Conservation (phyloP, 2,329 filamentous ascomycete genomes). For the Thermomyces lanuginosus region DNA sequence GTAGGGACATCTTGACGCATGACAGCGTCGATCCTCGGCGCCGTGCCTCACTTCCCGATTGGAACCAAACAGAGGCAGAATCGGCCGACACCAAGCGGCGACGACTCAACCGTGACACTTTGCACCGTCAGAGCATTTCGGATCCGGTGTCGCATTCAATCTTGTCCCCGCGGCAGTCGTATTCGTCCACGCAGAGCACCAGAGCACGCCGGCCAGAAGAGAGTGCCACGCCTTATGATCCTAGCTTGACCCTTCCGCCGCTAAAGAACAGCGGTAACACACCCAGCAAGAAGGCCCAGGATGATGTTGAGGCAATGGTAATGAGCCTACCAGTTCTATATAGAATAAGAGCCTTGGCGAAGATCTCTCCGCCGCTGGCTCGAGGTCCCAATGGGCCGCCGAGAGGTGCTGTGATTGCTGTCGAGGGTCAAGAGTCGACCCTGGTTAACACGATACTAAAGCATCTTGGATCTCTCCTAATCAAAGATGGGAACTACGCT, state of each 20-base stretch:
- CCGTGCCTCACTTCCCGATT: slow-evolving; percentile 12
- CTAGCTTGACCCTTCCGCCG: slow-evolving; percentile 38
- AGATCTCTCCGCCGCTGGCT: slow-evolving; percentile 54
- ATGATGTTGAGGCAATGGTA: slow-evolving; percentile 49
- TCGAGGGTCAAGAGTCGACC: slow-evolving; percentile 56
- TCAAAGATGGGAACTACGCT: slow-evolving; percentile 35
- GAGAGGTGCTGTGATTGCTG: slow-evolving; percentile 64
- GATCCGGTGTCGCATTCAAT: slow-evolving; percentile 25
- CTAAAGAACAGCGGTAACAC: slow-evolving; percentile 28
- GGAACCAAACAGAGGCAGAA: slow-evolving; percentile 23
- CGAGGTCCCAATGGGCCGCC: slow-evolving; percentile 19
- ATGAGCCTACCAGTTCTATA: slow-evolving; percentile 58
- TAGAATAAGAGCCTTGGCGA: slow-evolving; percentile 61
- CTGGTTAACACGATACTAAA: slow-evolving; percentile 50
- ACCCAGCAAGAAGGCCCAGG: too few relatives aligned
- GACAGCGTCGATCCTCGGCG: slow-evolving; percentile 11
- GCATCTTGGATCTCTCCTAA: slow-evolving; percentile 42
- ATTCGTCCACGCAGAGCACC: too few relatives aligned
- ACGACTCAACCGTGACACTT: slow-evolving; percentile 36
- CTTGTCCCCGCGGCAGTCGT: too few relatives aligned
- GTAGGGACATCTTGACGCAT: too few relatives aligned
- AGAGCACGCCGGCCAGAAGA: slow-evolving; percentile 17
- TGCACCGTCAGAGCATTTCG: slow-evolving; percentile 23
- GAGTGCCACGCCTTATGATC: slow-evolving; percentile 26
- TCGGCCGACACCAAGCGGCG: slow-evolving; percentile 47